Percentiles rank a stretch among this genome's conserved stretches.
Evolutionary conservation across 2,329 filamentous ascomycete species (phyloP).

Genomic region (Aspergillus glaucus): DNA sequence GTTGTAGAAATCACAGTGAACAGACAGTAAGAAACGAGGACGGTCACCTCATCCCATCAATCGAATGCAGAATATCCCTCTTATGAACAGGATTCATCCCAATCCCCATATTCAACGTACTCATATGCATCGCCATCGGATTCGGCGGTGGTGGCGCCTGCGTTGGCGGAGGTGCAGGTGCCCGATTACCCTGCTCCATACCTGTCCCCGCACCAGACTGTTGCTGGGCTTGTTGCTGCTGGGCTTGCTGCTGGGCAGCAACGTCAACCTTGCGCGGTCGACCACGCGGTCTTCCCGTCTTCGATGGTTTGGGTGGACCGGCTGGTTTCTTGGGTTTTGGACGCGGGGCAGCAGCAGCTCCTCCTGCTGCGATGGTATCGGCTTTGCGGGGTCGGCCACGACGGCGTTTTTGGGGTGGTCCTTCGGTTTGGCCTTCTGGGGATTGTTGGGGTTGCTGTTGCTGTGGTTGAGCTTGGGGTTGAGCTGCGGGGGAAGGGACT

Average conservation of each 20-base stretch:
- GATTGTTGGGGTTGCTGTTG: slow-evolving; percentile 3
- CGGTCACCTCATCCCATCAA: no score
- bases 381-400: slow-evolving; percentile 21
- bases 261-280: slow-evolving; percentile 21
- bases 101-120: no score
- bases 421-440: slow-evolving; percentile 1
- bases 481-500: neutral
- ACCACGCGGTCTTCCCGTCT: slow-evolving; percentile 27
- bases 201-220: neutral
- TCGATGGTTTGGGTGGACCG: slow-evolving; percentile 7
- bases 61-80: no score
- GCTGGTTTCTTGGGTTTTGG: slow-evolving; percentile 19
- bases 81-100: no score
- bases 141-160: no score
- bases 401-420: slow-evolving; percentile 13
- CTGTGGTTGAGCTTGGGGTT: slow-evolving; percentile 12
- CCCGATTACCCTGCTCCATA: neutral
- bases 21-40: no score
- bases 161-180: slow-evolving; percentile 7
- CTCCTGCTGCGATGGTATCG: slow-evolving; percentile 5
- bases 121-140: no score
- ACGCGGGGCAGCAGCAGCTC: neutral
- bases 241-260: neutral
- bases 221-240: slow-evolving; percentile 3
- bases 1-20: no score